phyloP scores from a whole-genome alignment of 768 basidiomycete genomes.

The Boletus tomentosulus region DNA sequence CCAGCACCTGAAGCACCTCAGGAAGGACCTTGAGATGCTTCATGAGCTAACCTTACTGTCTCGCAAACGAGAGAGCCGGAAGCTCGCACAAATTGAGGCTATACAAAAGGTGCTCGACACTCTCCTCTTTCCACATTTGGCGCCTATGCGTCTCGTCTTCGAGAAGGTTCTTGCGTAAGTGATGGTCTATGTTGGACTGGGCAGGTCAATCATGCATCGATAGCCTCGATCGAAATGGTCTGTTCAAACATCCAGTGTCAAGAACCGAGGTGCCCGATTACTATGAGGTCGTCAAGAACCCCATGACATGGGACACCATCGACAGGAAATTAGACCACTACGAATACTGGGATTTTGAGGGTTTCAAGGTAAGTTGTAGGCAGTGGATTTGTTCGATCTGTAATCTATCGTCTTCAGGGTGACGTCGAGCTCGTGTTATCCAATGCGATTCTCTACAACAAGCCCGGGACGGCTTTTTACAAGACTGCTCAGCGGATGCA shows the following conservation, averaged over 20 bases:
- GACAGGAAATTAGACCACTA: constrained; percentile 76
- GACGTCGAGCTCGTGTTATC: constrained; percentile 81
- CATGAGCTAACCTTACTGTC: constrained; percentile 61
- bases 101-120: constrained; percentile 62
- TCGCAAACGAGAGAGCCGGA: constrained; percentile 77
- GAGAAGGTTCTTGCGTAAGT: constrained; percentile 69
- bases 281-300: constrained; percentile 76
- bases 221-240: constrained; percentile 69
- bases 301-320: constrained; percentile 88
- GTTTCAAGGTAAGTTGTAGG: constrained; percentile 56
- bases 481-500: constrained; percentile 66
- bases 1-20: constrained; percentile 57
- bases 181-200: background rate
- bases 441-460: constrained; percentile 88
- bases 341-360: constrained; percentile 72
- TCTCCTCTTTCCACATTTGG: constrained; percentile 65
- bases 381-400: background rate
- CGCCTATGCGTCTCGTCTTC: constrained; percentile 56
- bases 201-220: constrained; percentile 6
- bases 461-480: constrained; percentile 64
- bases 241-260: constrained; percentile 83
- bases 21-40: constrained; percentile 74
- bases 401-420: constrained; percentile 38
- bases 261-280: constrained; percentile 83
- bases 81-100: constrained; percentile 63